phyloP scores from a whole-genome alignment of 2,329 filamentous ascomycete species.

The Tolypocladium nubicola region DNA sequence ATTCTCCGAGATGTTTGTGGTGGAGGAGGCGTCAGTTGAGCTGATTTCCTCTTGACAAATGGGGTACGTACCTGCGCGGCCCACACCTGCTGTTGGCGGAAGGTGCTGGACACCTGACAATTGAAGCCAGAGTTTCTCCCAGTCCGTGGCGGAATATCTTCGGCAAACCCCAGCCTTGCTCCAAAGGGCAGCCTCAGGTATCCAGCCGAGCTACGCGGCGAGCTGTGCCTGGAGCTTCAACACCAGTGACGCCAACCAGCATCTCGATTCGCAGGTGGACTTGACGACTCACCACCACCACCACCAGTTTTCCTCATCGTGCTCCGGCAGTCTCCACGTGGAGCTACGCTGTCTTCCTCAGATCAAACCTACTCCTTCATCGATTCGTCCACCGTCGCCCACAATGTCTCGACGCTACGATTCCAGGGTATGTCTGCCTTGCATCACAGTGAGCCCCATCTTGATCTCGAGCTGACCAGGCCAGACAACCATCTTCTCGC shows the following conservation, averaged over 20 bases:
- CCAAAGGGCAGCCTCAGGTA: constrained; percentile 3
- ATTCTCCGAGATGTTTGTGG: background rate
- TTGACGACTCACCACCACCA: background rate
- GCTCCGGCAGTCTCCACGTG: background rate
- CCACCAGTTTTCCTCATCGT: constrained; percentile 2
- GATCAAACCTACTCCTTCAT: background rate
- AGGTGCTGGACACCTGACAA: background rate
- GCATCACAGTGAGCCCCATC: background rate
- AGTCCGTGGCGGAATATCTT: background rate
- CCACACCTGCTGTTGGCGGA: background rate
- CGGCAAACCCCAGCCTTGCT: background rate
- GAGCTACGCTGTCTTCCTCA: background rate
- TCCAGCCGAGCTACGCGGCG: constrained; percentile 7
- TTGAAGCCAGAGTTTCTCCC: background rate
- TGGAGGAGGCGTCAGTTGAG: background rate
- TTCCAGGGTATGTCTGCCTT: constrained; percentile 63
- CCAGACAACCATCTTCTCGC: constrained; percentile 98
- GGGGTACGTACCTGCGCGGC: background rate
- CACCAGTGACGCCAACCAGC: constrained; percentile 7
- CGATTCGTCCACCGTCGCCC: constrained; percentile 9
- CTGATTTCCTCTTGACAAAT: background rate
- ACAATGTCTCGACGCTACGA: constrained; percentile 95
- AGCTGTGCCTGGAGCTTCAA: constrained; percentile 10
- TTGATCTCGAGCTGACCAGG: background rate
- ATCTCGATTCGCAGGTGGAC: background rate